Percentiles rank a stretch among this genome's conserved stretches.
Evolutionary conservation across 169 alveolate species (phyloP).

Genomic region (Plasmodium inui): DNA sequence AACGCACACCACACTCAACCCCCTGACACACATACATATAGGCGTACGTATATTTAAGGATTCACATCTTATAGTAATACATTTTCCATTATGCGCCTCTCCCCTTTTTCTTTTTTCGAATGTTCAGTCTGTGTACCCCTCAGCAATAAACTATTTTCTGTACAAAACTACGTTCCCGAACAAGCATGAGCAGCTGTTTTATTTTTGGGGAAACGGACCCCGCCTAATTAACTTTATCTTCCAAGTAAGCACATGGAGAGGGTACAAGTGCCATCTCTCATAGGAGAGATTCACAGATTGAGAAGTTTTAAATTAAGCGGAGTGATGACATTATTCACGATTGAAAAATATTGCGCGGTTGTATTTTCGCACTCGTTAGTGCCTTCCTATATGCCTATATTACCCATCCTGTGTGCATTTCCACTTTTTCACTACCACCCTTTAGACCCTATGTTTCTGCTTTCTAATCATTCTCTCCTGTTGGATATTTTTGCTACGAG

Average conservation of each 20-base stretch:
- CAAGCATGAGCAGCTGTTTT: constrained; percentile 87
- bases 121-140: constrained; percentile 71
- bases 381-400: background rate
- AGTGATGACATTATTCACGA: background rate
- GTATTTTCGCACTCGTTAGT: background rate
- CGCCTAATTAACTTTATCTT: constrained; percentile 66
- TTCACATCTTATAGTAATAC: background rate
- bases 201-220: constrained; percentile 89
- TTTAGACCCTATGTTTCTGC: constrained; percentile 69
- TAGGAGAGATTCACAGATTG: background rate
- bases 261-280: background rate
- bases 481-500: constrained; percentile 78
- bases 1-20: background rate
- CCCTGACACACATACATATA: background rate
- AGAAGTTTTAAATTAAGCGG: background rate
- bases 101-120: background rate
- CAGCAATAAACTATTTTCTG: constrained; percentile 52
- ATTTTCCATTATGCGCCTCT: background rate
- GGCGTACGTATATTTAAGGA: background rate
- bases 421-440: background rate
- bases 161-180: constrained; percentile 85
- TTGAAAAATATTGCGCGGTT: background rate
- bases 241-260: constrained; percentile 48
- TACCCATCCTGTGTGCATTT: background rate
- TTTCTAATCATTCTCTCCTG: constrained; percentile 78